A percentile compares a stretch with the other conserved stretches of the same genome.
These are phyloP conservation scores for Metroxylon sagu DNA, from an alignment of 176 grass and related monocot species.

Conservation along the genomic window DNA sequence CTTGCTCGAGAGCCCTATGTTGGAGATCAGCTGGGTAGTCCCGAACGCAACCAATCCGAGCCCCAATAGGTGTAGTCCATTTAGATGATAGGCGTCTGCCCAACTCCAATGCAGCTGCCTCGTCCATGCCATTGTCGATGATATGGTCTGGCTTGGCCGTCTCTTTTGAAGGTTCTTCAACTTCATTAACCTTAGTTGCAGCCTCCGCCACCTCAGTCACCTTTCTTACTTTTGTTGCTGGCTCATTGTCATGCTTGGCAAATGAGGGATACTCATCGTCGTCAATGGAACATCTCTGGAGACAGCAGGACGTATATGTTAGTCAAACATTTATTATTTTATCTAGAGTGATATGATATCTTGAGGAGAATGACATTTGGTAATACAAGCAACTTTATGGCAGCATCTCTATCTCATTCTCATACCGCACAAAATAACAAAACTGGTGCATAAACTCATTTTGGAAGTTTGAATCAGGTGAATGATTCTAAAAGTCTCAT, in stretches of 20 bases:
- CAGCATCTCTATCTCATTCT: too few relatives aligned
- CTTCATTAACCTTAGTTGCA: not conserved
- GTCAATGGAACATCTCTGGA: constrained; percentile 63
- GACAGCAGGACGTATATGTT: not conserved
- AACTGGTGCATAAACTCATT: too few relatives aligned
- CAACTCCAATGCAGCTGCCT: not conserved
- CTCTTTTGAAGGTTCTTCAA: constrained; percentile 26
- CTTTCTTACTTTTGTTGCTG: constrained; percentile 6
- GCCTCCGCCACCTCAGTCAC: constrained; percentile 1
- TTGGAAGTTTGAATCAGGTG: too few relatives aligned
- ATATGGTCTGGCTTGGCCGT: constrained; percentile 10
- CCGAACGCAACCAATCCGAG: constrained; percentile 66
- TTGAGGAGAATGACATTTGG: too few relatives aligned
- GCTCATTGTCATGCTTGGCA: constrained; percentile 17
- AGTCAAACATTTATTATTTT: too few relatives aligned
- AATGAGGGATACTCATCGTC: constrained; percentile 57
- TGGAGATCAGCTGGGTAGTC: constrained; percentile 72
- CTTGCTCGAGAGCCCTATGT: constrained; percentile 78
- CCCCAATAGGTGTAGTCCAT: constrained; percentile 47
- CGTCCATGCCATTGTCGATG: not conserved
- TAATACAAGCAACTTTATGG: too few relatives aligned
- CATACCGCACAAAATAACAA: too few relatives aligned
- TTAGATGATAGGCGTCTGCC: constrained; percentile 42
- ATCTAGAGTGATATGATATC: too few relatives aligned
- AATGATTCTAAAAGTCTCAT: too few relatives aligned